Conservation (phyloP, 2,329 filamentous ascomycete genomes). For the Aspergillus oerlinghausenensis region DNA sequence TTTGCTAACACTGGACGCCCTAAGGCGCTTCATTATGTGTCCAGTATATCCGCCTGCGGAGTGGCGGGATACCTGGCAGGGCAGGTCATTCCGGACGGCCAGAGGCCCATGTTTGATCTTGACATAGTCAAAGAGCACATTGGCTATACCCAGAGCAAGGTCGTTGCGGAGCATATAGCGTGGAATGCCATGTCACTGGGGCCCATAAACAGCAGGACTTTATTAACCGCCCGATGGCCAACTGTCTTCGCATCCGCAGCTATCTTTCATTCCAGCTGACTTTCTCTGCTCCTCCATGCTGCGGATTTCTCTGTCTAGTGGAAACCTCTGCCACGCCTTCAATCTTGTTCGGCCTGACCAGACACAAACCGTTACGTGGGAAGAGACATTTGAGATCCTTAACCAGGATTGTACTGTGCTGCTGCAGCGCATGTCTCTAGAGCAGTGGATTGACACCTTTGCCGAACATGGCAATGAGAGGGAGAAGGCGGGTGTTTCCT, state of each 20-base stretch:
- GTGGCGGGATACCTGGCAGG: constrained; percentile 2
- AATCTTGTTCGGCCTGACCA: constrained; percentile 11
- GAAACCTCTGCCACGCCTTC: constrained; percentile 14
- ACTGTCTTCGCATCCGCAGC: constrained; percentile 9
- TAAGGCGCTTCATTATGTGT: constrained; percentile 17
- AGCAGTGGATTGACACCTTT: no score
- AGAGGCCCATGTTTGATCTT: constrained; percentile 1
- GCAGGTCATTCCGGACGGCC: constrained; percentile 5
- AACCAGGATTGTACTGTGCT: no score
- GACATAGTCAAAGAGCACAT: constrained; percentile 3
- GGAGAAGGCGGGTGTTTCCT: no score
- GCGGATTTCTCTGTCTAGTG: constrained; percentile 6
- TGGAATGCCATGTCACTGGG: constrained; percentile 15
- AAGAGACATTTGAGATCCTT: no score
- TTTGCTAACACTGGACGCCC: constrained; percentile 10
- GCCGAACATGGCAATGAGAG: no score
- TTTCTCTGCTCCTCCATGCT: constrained; percentile 11
- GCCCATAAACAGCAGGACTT: constrained; percentile 13
- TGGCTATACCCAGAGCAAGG: constrained; percentile 19
- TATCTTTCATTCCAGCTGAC: constrained; percentile 19
- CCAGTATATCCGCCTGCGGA: constrained; percentile 14
- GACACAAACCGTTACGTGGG: no score
- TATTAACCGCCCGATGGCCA: constrained; percentile 12
- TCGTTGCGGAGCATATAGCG: constrained; percentile 16
- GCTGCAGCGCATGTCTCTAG: no score